phyloP scores from a whole-genome alignment of 2,329 filamentous ascomycete species.

The Penicillium sumatraense region DNA sequence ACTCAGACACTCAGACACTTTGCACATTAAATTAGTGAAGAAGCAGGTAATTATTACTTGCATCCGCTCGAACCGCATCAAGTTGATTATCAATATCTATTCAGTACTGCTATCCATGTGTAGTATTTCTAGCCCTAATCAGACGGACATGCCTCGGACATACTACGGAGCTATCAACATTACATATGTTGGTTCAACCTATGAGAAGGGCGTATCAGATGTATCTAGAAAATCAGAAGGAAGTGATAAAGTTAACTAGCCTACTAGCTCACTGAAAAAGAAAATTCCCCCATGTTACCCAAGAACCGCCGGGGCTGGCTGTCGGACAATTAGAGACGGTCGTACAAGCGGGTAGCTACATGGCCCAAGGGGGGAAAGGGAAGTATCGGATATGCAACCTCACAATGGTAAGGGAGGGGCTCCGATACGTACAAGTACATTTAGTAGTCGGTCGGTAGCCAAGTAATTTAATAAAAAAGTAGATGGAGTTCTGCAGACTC shows the following conservation, averaged over 20 bases:
- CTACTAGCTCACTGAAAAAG: no score
- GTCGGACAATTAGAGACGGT: slow-evolving; percentile 27
- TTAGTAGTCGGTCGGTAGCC: no score
- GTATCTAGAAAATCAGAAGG: not conserved
- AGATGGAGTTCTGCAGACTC: slow-evolving; percentile 1
- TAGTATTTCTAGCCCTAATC: no score
- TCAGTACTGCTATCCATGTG: no score
- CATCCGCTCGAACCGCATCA: not conserved
- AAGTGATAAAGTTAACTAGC: no score
- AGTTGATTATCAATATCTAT: no score
- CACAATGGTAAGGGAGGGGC: slow-evolving; percentile 11
- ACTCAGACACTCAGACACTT: not conserved
- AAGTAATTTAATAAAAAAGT: no score
- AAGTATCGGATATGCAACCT: slow-evolving; percentile 20
- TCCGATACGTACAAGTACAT: no score
- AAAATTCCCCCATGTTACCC: slow-evolving; percentile 22
- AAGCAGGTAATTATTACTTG: not conserved
- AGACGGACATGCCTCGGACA: slow-evolving; percentile 15
- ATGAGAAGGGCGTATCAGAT: not conserved
- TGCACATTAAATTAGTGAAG: no score
- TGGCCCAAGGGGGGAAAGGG: not conserved
- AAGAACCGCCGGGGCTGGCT: slow-evolving; percentile 7
- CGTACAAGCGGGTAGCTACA: slow-evolving; percentile 24
- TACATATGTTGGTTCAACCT: not conserved
- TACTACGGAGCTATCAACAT: slow-evolving; percentile 13